Percentiles rank a stretch among this genome's conserved stretches.
phyloP scores from a whole-genome alignment of 2,329 filamentous ascomycete species.

The Talaromyces rugulosus region DNA sequence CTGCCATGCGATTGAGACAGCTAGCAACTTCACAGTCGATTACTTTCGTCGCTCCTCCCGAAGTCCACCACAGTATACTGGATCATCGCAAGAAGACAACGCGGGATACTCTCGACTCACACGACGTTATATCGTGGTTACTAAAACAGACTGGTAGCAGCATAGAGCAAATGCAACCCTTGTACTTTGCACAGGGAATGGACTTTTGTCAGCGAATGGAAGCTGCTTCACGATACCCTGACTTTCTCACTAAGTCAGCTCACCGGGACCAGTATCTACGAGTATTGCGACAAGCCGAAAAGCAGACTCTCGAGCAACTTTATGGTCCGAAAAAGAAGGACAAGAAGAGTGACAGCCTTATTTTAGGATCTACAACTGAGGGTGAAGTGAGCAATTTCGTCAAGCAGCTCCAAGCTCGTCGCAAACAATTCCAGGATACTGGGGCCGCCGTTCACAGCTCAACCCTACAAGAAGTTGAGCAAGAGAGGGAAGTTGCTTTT shows the following conservation, averaged over 20 bases:
- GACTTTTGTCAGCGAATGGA: slow-evolving; percentile 58
- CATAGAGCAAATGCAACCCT: slow-evolving; percentile 55
- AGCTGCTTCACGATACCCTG: slow-evolving; percentile 41
- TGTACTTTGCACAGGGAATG: slow-evolving; percentile 57
- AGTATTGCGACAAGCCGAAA: slow-evolving; percentile 49
- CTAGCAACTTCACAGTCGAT: slow-evolving; percentile 55
- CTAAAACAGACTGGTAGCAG: slow-evolving; percentile 58
- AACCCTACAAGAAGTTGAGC: slow-evolving; percentile 49
- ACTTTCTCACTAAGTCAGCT: slow-evolving; percentile 30
- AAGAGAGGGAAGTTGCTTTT: slow-evolving; percentile 53
- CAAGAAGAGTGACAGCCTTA: slow-evolving; percentile 15
- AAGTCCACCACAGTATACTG: slow-evolving; percentile 59
- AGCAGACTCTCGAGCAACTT: slow-evolving; percentile 54
- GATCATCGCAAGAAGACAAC: slow-evolving; percentile 37
- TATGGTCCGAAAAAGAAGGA: slow-evolving; percentile 44
- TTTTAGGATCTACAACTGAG: slow-evolving; percentile 24
- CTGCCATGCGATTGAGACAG: slow-evolving; percentile 62
- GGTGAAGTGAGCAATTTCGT: slow-evolving; percentile 31
- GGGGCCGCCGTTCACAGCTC: not conserved
- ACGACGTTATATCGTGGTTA: slow-evolving; percentile 57
- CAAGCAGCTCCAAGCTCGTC: not conserved
- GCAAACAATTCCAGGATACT: not conserved
- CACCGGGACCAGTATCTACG: slow-evolving; percentile 41
- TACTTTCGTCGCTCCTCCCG: slow-evolving; percentile 51
- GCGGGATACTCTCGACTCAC: slow-evolving; percentile 36